Evolutionary conservation across 2,329 filamentous ascomycete genomes (phyloP).

Genomic region (Diplodia sapinea): DNA sequence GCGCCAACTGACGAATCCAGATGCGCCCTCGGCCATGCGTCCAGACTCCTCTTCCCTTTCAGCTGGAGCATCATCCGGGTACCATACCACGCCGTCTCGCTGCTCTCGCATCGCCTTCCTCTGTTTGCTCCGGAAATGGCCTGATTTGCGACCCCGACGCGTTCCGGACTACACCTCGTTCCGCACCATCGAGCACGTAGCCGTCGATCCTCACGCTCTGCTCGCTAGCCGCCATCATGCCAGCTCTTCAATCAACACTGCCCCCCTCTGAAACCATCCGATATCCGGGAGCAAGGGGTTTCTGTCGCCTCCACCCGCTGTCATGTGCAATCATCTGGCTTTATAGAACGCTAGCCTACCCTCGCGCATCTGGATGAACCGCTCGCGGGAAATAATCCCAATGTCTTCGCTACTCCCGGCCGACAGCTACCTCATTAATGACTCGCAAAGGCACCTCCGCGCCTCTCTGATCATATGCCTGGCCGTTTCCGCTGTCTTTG

Average conservation of each 20-base stretch:
- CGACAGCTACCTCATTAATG: not conserved
- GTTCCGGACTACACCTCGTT: too few relatives aligned
- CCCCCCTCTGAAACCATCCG: not conserved
- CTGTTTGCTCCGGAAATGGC: not conserved
- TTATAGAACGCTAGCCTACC: slow-evolving; percentile 7
- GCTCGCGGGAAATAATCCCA: not conserved
- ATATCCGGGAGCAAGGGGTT: slow-evolving; percentile 5
- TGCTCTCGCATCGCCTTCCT: not conserved
- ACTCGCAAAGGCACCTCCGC: not conserved
- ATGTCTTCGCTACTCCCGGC: not conserved
- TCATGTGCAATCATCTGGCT: not conserved
- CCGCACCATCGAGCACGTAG: too few relatives aligned
- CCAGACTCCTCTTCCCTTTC: not conserved
- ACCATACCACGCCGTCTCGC: not conserved
- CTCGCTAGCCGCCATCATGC: not conserved
- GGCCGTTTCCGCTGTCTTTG: slow-evolving; percentile 8
- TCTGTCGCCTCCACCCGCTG: not conserved
- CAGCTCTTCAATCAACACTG: not conserved
- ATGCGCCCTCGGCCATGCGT: not conserved
- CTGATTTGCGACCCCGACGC: not conserved
- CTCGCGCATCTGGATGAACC: too few relatives aligned
- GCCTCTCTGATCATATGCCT: slow-evolving; percentile 6
- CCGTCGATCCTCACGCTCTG: not conserved
- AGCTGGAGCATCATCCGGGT: not conserved
- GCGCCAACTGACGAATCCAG: not conserved